phyloP scores from a whole-genome alignment of 345 rosid genomes.

The Eutrema heterophyllum region DNA sequence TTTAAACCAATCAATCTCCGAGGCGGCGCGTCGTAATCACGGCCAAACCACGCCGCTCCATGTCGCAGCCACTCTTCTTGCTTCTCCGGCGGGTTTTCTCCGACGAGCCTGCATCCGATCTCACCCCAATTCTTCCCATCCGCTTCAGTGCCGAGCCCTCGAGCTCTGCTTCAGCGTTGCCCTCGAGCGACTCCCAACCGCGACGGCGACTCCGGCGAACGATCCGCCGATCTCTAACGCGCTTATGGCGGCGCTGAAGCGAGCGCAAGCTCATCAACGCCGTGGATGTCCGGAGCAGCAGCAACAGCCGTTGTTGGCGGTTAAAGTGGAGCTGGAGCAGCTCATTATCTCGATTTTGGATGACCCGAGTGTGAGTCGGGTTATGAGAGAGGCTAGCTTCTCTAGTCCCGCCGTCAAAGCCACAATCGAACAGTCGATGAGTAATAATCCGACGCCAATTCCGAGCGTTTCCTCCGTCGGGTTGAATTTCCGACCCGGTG shows the following conservation, averaged over 20 bases:
- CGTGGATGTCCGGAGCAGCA: constrained; percentile 99
- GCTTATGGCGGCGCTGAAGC: constrained; percentile 95
- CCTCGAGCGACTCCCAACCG: constrained; percentile 81
- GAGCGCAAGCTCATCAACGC: constrained; percentile 99
- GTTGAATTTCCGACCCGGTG: constrained; percentile 55
- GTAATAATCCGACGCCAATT: constrained; percentile 30
- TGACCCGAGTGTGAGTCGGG: constrained; percentile 96
- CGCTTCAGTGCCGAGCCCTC: constrained; percentile 95
- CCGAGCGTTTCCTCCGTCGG: constrained; percentile 46
- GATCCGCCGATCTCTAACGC: constrained; percentile 99
- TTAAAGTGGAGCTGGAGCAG: constrained; percentile 96
- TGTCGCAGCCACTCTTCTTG: constrained; percentile 79
- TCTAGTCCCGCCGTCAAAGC: constrained; percentile 96
- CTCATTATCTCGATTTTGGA: constrained; percentile 92
- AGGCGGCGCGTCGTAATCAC: constrained; percentile 87
- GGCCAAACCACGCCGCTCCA: constrained; percentile 98
- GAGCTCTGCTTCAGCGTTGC: constrained; percentile 99
- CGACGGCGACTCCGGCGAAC: constrained; percentile 34
- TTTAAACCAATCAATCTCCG: constrained; percentile 82
- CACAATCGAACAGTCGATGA: constrained; percentile 76
- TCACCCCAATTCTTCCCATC: constrained; percentile 96
- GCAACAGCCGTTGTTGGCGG: constrained; percentile 90
- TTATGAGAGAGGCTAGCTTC: constrained; percentile 99
- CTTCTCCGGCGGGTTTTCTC: constrained; percentile 78
- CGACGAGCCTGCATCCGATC: constrained; percentile 97